phyloP scores from a whole-genome alignment of 257 asterid genomes.

The Osmanthus fragrans region DNA sequence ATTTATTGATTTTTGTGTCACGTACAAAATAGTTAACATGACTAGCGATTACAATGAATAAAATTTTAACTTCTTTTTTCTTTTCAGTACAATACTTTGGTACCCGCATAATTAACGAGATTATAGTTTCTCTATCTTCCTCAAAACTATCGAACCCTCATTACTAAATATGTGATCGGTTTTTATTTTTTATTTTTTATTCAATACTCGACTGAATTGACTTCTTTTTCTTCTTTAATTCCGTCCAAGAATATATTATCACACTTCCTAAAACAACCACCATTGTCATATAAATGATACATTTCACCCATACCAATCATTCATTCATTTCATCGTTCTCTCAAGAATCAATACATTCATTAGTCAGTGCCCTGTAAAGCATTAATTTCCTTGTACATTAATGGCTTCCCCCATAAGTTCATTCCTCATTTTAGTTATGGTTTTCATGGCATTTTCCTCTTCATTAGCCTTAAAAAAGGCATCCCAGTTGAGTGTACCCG shows the following conservation, averaged over 20 bases:
- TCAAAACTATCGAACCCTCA: too few species aligned
- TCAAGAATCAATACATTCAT: conserved; percentile 34
- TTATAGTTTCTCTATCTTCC: too few species aligned
- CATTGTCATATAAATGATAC: conserved; percentile 2
- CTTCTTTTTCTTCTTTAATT: conserved; percentile 24
- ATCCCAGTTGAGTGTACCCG: conserved; percentile 30
- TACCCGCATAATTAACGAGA: too few species aligned
- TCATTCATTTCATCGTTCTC: conserved; percentile 27
- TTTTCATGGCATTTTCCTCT: conserved; percentile 32
- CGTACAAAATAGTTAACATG: not conserved
- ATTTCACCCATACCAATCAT: conserved; percentile 22
- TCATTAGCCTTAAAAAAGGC: conserved; percentile 13
- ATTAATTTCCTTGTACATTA: not conserved
- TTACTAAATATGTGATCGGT: too few species aligned
- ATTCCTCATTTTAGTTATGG: conserved; percentile 24
- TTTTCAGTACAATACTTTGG: not conserved
- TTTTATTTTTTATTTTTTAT: too few species aligned
- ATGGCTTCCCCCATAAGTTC: conserved; percentile 47
- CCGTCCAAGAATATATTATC: conserved; percentile 11
- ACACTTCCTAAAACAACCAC: not conserved
- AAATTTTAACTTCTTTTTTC: not conserved
- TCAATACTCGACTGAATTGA: not conserved
- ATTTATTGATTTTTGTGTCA: not conserved
- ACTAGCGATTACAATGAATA: not conserved
- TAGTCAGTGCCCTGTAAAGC: conserved; percentile 25